These are phyloP conservation scores for Pistacia integerrima DNA, from an alignment of 345 rosid genomes.

Conservation along the genomic window DNA sequence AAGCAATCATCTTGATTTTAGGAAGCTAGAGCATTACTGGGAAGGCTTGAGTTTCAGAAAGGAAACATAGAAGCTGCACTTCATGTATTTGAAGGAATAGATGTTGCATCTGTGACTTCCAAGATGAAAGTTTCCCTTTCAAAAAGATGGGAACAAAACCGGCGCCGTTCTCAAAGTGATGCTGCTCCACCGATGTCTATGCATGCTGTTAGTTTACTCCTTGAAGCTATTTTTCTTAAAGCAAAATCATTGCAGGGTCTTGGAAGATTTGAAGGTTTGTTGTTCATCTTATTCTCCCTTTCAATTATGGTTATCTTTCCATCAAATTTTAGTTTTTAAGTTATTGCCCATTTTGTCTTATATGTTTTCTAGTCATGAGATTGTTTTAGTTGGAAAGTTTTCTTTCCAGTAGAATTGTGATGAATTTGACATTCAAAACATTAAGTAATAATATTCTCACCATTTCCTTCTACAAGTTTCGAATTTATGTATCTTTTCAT, in stretches of 20 bases:
- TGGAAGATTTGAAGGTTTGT: constrained; percentile 58
- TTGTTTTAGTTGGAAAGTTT: not conserved
- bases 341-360: not conserved
- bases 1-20: constrained; percentile 24
- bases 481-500: not conserved
- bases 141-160: constrained; percentile 41
- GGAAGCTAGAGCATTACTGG: constrained; percentile 84
- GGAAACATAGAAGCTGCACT: constrained; percentile 69
- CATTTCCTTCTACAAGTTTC: not conserved
- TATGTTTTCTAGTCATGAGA: not conserved
- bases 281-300: constrained; percentile 4
- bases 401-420: not conserved
- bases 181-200: constrained; percentile 56
- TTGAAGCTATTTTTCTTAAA: constrained; percentile 69
- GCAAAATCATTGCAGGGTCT: constrained; percentile 68
- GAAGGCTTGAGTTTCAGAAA: constrained; percentile 72
- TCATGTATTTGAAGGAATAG: constrained; percentile 76
- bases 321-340: not conserved
- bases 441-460: not conserved
- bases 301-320: not conserved
- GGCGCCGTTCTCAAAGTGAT: constrained; percentile 48
- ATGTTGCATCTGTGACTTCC: constrained; percentile 50
- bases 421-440: not conserved
- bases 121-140: constrained; percentile 56
- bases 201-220: constrained; percentile 61